Conservation (phyloP, 176 grass and related monocot species). For the Zoysia pacifica region DNA sequence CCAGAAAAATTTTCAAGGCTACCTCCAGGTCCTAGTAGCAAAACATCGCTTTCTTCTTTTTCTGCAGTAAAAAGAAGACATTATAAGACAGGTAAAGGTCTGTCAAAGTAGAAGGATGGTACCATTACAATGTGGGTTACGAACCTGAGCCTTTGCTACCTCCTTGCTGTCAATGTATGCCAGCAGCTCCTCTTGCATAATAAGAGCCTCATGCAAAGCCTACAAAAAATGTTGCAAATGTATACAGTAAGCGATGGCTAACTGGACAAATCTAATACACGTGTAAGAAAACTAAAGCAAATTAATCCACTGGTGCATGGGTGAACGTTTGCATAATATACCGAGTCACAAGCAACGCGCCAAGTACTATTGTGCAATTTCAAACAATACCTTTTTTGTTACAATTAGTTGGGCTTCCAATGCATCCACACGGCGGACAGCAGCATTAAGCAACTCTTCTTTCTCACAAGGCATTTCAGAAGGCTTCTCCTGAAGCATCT, state of each 20-base stretch:
- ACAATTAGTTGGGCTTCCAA: constrained; percentile 97
- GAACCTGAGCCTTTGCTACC: constrained; percentile 75
- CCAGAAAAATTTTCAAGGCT: constrained; percentile 2
- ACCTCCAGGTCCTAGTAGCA: constrained; percentile 56
- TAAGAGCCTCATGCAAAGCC: constrained; percentile 93
- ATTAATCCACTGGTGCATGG: neutral
- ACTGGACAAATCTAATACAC: neutral
- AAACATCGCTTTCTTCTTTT: constrained; percentile 60
- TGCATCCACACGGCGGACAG: constrained; percentile 89
- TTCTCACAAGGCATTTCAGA: constrained; percentile 96
- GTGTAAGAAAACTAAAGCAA: neutral
- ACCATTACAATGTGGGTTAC: constrained; percentile 5
- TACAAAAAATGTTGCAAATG: constrained; percentile 31
- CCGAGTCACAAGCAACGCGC: neutral
- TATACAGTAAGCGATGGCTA: neutral
- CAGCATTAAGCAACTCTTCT: constrained; percentile 93
- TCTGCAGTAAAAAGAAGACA: constrained; percentile 34
- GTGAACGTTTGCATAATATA: neutral
- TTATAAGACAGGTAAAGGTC: neutral
- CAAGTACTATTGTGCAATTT: neutral
- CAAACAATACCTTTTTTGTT: constrained; percentile 84
- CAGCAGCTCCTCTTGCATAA: constrained; percentile 91
- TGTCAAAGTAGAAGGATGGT: neutral
- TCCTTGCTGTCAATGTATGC: constrained; percentile 87
- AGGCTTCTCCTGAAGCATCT: constrained; percentile 80